Base-by-base conservation (phyloP, 1,284 basidiomycete genomes). In the Neonothopanus nambi region DNA sequence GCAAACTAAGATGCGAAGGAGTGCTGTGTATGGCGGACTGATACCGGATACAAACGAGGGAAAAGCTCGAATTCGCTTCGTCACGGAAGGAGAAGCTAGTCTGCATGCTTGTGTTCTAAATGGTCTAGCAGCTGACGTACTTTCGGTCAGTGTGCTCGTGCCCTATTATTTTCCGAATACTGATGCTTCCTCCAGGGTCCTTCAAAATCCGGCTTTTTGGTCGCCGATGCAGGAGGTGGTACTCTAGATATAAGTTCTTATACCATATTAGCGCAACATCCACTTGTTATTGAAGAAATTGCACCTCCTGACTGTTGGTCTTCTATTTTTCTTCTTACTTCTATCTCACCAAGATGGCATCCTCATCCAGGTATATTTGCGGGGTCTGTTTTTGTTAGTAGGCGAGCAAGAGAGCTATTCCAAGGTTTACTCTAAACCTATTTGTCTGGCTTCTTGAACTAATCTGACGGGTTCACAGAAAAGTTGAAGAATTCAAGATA, bases 81-180 rank as follows among this genome's bases (percentile, higher is more conserved):
- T 91, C 36, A 89, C 87, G 1, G 89, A 90, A 65, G 88, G 87
- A 48, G 88, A 91, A 69, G 88, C 88, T 0, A 89, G 85, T 74
- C 70, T 90, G 62, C 88, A 90, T 63, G 84, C 86, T 1, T 90
- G 87, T 67, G 82, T 89, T 4, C 68, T 87, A 59, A 89, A 82
- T 62, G 87, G 86, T 1, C 75, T 89, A 2, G 87, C 87, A 8
- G 81, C 79, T 3, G 87, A 91, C 61, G 85, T 89, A 20, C 77
- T 89, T 58, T 82, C 81, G 52, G 87, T 89, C 58, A 50, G 78
- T 70, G 11, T 9, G 52, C 46, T 51, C 49, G 9, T 40, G 26
- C 28, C 35, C 42, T 12, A 33, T 18, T 44, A 41, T 52, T 37
- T 48, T 24, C 15, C 41, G 49, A 18, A 12, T 33, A 13, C 30